Evolutionary conservation across 257 asterid species (phyloP), one percentile per base, ranked within the genome.

Genomic region (Anisodus acutangulus): DNA sequence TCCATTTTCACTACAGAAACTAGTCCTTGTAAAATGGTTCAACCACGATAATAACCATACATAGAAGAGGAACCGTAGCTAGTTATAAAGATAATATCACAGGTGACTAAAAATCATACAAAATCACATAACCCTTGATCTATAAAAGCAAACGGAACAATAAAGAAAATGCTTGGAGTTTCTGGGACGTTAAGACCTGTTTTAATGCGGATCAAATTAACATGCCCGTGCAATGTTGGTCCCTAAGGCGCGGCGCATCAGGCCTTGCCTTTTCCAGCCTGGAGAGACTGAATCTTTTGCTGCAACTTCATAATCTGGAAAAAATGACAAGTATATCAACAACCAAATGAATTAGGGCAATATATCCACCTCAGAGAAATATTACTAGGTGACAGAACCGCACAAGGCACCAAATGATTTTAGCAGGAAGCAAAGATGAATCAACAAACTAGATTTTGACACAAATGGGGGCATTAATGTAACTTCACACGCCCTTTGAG

Each of bases 181-280:
- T 74, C 41, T 74, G 81, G 43, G 45, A 49, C 22, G 3, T 6
- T 4, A 49, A 13, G 13, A 49, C 12, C 62, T 51, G 81, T 76
- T 49, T 26, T 3, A 76, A 49, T 76, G 60, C 22, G 13, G 45
- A 6, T 51, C 63, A 49, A 74, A 74, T 49, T 51, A 76, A 51
- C 81, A 26, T 26, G 17, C 81, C 45, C 6, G 8, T 76, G 81
- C 41, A 31, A 26, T 26, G 62, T 51, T 47, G 10, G 7, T 19
- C 62, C 81, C 41, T 3, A 6, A 26, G 62, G 4, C 19, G 4
- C 45, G 62, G 4, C 19, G 4, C 45, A 64, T 88, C 71, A 91
- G 67, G 97, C 93, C 90, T 95, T 95, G 88, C 86, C 94, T 86
- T 94, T 95, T 58, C 99, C 97, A 57, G 98, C 94, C 87, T 92